A percentile compares a stretch with the other conserved stretches of the same genome.
phyloP scores from a whole-genome alignment of 1,284 basidiomycete genomes.

The Grifola frondosa region DNA sequence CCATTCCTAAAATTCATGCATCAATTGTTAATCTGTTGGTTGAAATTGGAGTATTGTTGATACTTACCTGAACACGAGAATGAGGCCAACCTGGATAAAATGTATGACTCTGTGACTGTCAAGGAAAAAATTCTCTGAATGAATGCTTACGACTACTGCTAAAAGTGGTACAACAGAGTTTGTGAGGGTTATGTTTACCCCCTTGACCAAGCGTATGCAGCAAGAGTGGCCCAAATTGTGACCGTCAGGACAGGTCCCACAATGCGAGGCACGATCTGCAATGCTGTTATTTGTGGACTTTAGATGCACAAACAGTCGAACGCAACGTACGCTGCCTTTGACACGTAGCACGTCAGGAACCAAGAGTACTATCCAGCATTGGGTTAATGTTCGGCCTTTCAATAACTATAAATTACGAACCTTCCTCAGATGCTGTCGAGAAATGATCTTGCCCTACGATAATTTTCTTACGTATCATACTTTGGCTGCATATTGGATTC shows the following conservation, averaged over 20 bases:
- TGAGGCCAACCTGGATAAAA: conserved; percentile 61
- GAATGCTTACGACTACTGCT: conserved; percentile 78
- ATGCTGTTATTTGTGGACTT: not conserved
- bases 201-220: conserved; percentile 60
- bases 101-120: not conserved
- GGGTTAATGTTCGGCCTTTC: not conserved
- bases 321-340: conserved; percentile 70
- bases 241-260: conserved; percentile 82
- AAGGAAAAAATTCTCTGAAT: not conserved
- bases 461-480: too few species aligned
- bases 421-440: conserved; percentile 34
- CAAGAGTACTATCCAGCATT: conserved; percentile 70
- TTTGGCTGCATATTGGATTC: too few species aligned
- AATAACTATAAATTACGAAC: conserved; percentile 16
- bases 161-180: conserved; percentile 82
- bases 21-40: not conserved
- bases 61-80: conserved; percentile 74
- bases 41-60: not conserved
- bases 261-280: conserved; percentile 63
- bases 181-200: conserved; percentile 55
- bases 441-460: conserved; percentile 37
- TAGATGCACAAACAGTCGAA: not conserved
- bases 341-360: conserved; percentile 85
- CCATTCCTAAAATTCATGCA: not conserved
- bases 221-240: conserved; percentile 67